Evolutionary conservation across 83 land plant genomes (phyloP).

Genomic region (Larix sibirica): DNA sequence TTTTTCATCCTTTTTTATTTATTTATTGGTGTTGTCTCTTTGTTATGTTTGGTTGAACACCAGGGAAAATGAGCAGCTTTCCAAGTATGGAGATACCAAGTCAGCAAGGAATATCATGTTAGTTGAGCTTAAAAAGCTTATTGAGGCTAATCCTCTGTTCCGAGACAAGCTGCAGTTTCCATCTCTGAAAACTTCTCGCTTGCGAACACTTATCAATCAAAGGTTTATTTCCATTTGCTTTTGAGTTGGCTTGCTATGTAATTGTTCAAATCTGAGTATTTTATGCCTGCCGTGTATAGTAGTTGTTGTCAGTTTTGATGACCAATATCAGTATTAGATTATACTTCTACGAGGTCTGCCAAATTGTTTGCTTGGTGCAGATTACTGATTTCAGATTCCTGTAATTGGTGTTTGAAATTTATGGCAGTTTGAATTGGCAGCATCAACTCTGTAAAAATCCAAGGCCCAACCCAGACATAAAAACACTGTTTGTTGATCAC

Average conservation of each 20-base stretch:
- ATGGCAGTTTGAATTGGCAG: constrained; percentile 94
- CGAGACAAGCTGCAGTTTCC: constrained; percentile 90
- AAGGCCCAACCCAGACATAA: constrained; percentile 92
- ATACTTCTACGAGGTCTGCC: not conserved
- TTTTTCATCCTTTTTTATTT: not conserved
- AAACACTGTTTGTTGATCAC: constrained; percentile 92
- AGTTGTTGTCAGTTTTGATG: not conserved
- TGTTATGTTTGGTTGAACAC: constrained; percentile 11
- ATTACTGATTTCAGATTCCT: constrained; percentile 1
- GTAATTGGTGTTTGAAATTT: not conserved
- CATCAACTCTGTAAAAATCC: constrained; percentile 97
- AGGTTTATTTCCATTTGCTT: constrained; percentile 42
- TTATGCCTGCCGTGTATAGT: not conserved
- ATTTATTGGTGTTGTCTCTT: constrained; percentile 2
- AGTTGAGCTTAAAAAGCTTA: constrained; percentile 89
- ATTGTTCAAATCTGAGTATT: not conserved
- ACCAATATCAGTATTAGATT: not conserved
- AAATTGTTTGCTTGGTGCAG: not conserved
- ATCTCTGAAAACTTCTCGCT: constrained; percentile 69
- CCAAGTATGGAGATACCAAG: constrained; percentile 93
- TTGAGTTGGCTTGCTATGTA: not conserved
- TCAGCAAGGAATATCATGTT: constrained; percentile 90
- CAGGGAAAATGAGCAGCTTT: constrained; percentile 92
- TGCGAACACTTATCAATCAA: constrained; percentile 87
- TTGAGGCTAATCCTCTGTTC: constrained; percentile 91